Base-by-base conservation (phyloP, 768 basidiomycete genomes). In the Boletus sensibilis region DNA sequence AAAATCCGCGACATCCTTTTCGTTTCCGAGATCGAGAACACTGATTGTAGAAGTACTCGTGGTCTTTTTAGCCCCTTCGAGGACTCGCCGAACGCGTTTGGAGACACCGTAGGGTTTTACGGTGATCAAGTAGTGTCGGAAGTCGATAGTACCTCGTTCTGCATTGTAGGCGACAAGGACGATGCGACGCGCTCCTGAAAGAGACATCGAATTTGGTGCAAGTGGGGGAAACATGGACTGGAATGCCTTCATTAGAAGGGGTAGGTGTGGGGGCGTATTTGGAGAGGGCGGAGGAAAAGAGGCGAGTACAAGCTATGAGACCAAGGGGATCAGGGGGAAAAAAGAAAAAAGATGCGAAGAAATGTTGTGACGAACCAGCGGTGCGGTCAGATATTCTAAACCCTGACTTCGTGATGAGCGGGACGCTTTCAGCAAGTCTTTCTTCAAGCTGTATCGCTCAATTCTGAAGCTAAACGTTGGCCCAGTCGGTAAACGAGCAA, bases 191-290 rank as follows among this genome's bases (percentile, higher is more conserved):
- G 95, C 95, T 33, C 92, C 90, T 50, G 95, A 88, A 49, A 93
- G 84, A 21, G 84, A 82, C 68, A 94, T 79, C 33, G 84, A 81
- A 64, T 90, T 81, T 1, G 92, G 92, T 12, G 91, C 80, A 45
- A 99, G 90, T 0, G 97, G 89, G 5, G 97, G 97, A 75, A 98
- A 99, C 57, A 99, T 78, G 31, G 92, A 88, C 72, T 98, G 97
- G 76, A 99, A 97, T 56, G 94, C 85, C 73, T 97, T 97, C 82
- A 94, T 88, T 67, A 98, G 82, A 55, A 98, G 87, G 37, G 92
- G 82, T 38, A 98, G 80, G 69, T 98, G 94, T 3, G 87, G 84
- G 2, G 92, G 88, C 2, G 88, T 88, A 23, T 76, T 79, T 3
- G 89, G 87, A 11, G 83, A 86, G 48, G 85, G 87, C 55, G 79